Percentiles rank a stretch among this genome's conserved stretches.
Evolutionary conservation across 306 rosid species (phyloP).

Genomic region (Trifolium subterraneum): DNA sequence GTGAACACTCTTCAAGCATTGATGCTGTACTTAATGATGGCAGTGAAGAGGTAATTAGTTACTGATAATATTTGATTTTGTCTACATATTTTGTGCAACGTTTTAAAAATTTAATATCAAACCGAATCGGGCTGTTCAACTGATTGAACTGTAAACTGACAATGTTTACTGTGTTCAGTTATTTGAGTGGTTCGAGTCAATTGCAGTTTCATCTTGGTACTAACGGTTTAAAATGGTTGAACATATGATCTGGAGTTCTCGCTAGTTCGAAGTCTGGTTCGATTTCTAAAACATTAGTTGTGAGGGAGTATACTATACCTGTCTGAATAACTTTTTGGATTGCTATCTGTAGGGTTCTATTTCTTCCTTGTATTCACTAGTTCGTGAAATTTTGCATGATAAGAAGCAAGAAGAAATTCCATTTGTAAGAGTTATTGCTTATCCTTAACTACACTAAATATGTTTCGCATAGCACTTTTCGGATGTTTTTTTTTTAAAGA

Average conservation of each 20-base stretch:
- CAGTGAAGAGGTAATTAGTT: conserved; percentile 70
- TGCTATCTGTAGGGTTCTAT: conserved; percentile 62
- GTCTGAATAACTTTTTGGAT: conserved; percentile 33
- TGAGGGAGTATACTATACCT: not conserved
- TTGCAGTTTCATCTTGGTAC: not conserved
- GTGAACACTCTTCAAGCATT: conserved; percentile 47
- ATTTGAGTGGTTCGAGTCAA: not conserved
- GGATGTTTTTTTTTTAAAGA: not conserved
- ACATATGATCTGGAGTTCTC: not conserved
- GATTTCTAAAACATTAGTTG: not conserved
- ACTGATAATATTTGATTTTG: conserved; percentile 42
- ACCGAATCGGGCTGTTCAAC: not conserved
- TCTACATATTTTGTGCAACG: not conserved
- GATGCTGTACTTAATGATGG: conserved; percentile 49
- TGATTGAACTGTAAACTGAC: not conserved
- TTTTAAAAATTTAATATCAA: not conserved
- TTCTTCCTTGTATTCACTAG: conserved; percentile 57
- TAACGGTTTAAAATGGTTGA: not conserved
- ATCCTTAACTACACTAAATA: not conserved
- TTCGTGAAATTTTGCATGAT: conserved; percentile 65
- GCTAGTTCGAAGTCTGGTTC: not conserved
- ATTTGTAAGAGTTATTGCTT: conserved; percentile 54
- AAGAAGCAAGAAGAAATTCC: conserved; percentile 89
- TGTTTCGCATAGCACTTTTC: not conserved
- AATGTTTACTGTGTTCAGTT: not conserved